Evolutionary conservation across 306 rosid genomes (phyloP).

Genomic region (Hippophae gyantsensis): DNA sequence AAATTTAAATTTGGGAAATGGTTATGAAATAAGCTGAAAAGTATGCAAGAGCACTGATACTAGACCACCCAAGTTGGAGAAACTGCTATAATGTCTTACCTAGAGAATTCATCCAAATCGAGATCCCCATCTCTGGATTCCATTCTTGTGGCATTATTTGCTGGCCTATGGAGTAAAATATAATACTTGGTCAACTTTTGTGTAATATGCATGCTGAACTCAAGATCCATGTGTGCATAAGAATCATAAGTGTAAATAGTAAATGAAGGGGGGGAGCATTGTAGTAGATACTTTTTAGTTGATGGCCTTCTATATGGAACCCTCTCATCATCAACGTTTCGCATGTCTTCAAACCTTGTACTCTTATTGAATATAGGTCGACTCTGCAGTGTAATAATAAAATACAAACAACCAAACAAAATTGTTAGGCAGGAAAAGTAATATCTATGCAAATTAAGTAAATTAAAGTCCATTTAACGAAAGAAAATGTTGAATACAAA

Average conservation of each 20-base stretch:
- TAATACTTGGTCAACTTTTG: background rate
- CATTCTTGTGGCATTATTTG: slow-evolving; percentile 64
- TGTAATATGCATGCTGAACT: background rate
- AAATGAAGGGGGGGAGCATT: background rate
- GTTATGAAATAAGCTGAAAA: background rate
- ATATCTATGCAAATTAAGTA: background rate
- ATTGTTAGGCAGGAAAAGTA: background rate
- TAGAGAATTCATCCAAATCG: slow-evolving; percentile 79
- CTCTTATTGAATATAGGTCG: slow-evolving; percentile 90
- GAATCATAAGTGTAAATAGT: background rate
- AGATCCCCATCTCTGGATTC: slow-evolving; percentile 93
- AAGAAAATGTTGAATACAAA: no score
- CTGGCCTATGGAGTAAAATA: slow-evolving; percentile 42
- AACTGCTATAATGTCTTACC: slow-evolving; percentile 37
- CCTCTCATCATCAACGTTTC: slow-evolving; percentile 65
- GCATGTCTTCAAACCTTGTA: slow-evolving; percentile 96
- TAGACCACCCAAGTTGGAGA: background rate
- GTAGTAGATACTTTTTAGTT: slow-evolving; percentile 49
- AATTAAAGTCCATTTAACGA: background rate
- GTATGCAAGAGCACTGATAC: background rate
- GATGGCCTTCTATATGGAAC: slow-evolving; percentile 65
- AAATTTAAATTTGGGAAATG: slow-evolving; percentile 6
- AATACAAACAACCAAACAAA: background rate
- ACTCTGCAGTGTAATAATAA: slow-evolving; percentile 50
- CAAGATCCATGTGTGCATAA: background rate